A percentile compares a stretch with the other conserved stretches of the same genome.
Evolutionary conservation across 768 basidiomycete species (phyloP).

Genomic region (Collybia sordida): DNA sequence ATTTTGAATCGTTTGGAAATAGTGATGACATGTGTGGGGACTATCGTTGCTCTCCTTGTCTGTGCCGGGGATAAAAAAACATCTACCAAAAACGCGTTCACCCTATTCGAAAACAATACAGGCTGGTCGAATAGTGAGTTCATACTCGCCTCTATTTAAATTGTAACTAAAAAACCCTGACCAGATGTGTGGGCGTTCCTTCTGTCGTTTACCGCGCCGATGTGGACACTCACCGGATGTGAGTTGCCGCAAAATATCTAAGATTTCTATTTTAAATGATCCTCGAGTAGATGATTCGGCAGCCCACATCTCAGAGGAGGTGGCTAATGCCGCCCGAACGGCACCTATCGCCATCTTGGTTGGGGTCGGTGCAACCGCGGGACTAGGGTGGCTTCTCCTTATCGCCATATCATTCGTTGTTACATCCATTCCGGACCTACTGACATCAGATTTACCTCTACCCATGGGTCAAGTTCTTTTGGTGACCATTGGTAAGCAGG

Average conservation of each 20-base stretch:
- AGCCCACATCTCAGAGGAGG: slow-evolving; percentile 74
- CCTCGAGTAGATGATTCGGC: slow-evolving; percentile 63
- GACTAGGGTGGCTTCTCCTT: slow-evolving; percentile 63
- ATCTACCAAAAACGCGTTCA: slow-evolving; percentile 69
- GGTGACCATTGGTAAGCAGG: slow-evolving; percentile 60
- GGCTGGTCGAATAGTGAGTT: slow-evolving; percentile 63
- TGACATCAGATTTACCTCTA: slow-evolving; percentile 51
- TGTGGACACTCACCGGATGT: slow-evolving; percentile 84
- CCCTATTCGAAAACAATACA: slow-evolving; percentile 67
- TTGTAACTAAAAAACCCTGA: slow-evolving; percentile 1
- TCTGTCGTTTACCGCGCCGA: slow-evolving; percentile 69
- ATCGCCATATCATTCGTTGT: slow-evolving; percentile 69
- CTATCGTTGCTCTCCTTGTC: slow-evolving; percentile 59
- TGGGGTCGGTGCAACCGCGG: slow-evolving; percentile 58
- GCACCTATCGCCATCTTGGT: slow-evolving; percentile 72
- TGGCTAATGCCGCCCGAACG: slow-evolving; percentile 58
- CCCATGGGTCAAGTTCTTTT: slow-evolving; percentile 76
- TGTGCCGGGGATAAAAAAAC: slow-evolving; percentile 55
- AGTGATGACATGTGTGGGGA: slow-evolving; percentile 68
- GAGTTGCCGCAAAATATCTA: slow-evolving; percentile 18
- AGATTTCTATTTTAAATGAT: slow-evolving; percentile 2
- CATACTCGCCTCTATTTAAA: background rate
- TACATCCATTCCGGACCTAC: slow-evolving; percentile 48
- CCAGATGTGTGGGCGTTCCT: slow-evolving; percentile 77
- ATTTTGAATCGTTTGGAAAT: slow-evolving; percentile 11